Percentiles rank a stretch among this genome's conserved stretches.
phyloP scores from a whole-genome alignment of 768 basidiomycete species.

The Austroboletus eburneus region DNA sequence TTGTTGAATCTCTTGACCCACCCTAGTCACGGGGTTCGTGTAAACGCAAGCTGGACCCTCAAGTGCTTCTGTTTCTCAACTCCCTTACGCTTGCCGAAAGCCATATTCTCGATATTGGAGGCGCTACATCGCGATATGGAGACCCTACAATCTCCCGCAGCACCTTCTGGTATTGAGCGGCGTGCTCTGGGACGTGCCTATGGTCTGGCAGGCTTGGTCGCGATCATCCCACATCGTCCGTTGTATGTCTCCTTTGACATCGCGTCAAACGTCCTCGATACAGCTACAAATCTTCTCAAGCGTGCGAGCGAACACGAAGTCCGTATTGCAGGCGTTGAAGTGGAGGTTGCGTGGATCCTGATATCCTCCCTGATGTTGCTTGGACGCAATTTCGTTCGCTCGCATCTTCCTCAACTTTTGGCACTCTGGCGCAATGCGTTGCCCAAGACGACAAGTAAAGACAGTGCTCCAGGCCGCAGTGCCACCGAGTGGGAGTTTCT shows the following conservation, averaged over 20 bases:
- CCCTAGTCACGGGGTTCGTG: slow-evolving; percentile 82
- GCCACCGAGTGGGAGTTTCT: slow-evolving; percentile 87
- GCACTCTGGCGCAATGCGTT: slow-evolving; percentile 97
- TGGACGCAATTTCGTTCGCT: slow-evolving; percentile 89
- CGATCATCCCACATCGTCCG: slow-evolving; percentile 80
- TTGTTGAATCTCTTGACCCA: slow-evolving; percentile 82
- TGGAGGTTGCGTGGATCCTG: slow-evolving; percentile 92
- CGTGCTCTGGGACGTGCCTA: slow-evolving; percentile 86
- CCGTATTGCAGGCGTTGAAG: slow-evolving; percentile 72
- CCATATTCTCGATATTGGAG: slow-evolving; percentile 72
- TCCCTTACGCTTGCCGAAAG: slow-evolving; percentile 77
- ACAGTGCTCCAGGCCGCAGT: slow-evolving; percentile 60
- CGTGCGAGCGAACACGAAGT: slow-evolving; percentile 89
- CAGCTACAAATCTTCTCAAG: slow-evolving; percentile 86
- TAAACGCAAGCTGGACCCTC: slow-evolving; percentile 83
- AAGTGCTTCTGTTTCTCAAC: slow-evolving; percentile 89
- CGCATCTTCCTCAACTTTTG: slow-evolving; percentile 89
- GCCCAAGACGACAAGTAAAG: slow-evolving; percentile 91
- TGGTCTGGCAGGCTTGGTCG: slow-evolving; percentile 82
- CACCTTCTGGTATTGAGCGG: slow-evolving; percentile 62
- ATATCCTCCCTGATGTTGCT: slow-evolving; percentile 89
- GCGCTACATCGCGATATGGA: slow-evolving; percentile 81
- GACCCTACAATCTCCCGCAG: slow-evolving; percentile 65
- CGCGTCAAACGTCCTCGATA: slow-evolving; percentile 84
- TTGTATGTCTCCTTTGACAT: slow-evolving; percentile 95